These are phyloP conservation scores for Fusarium gaditjirri DNA, from an alignment of 2,329 filamentous ascomycete species.

Conservation along the genomic window DNA sequence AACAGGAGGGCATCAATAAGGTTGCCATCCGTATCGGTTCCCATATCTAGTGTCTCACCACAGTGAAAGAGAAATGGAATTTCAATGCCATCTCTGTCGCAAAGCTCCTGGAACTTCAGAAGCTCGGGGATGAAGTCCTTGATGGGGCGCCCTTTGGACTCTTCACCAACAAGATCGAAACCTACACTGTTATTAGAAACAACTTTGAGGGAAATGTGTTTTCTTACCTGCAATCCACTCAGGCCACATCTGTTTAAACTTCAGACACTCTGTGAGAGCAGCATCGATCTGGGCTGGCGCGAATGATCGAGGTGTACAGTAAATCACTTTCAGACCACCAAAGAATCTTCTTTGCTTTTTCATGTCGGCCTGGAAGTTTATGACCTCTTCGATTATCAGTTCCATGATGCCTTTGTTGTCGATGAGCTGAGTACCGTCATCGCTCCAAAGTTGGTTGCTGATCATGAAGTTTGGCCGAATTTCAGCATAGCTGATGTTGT, in stretches of 20 bases:
- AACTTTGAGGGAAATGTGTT: too few relatives aligned
- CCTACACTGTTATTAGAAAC: constrained; percentile 52
- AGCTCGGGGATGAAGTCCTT: constrained; percentile 66
- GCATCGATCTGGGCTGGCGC: constrained; percentile 55
- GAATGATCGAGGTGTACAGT: constrained; percentile 75
- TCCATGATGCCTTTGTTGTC: constrained; percentile 69
- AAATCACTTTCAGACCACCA: constrained; percentile 75
- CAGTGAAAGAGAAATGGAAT: constrained; percentile 83
- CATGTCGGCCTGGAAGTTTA: constrained; percentile 55
- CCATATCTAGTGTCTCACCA: constrained; percentile 77
- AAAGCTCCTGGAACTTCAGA: constrained; percentile 64
- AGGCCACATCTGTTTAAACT: constrained; percentile 66
- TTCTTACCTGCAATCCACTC: constrained; percentile 71
- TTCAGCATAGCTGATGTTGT: constrained; percentile 78
- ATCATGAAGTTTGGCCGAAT: constrained; percentile 76
- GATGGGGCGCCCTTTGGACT: constrained; percentile 69
- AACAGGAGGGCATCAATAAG: constrained; percentile 75
- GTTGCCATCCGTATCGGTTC: constrained; percentile 73
- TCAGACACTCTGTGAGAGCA: constrained; percentile 70
- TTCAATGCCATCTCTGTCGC: constrained; percentile 57
- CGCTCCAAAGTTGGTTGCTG: constrained; percentile 67
- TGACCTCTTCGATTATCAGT: constrained; percentile 67
- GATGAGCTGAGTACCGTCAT: constrained; percentile 64
- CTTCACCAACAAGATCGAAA: constrained; percentile 77
- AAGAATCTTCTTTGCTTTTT: constrained; percentile 55